These are phyloP conservation scores for Backusella tuberculispora DNA, from an alignment of 192 early-diverging fungal species.

Conservation along the genomic window DNA sequence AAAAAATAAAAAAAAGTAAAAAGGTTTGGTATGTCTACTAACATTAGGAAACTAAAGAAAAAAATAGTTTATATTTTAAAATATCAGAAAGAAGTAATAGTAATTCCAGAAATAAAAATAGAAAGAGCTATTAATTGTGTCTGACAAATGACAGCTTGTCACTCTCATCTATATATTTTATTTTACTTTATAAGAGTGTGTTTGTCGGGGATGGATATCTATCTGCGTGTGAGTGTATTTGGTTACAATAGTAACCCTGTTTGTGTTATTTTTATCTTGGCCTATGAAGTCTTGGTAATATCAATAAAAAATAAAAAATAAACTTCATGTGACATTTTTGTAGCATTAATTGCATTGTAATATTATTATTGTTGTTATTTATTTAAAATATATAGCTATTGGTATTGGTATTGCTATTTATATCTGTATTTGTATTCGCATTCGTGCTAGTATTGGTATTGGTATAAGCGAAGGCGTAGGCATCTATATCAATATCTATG, in stretches of 20 bases:
- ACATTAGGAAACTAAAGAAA: not conserved
- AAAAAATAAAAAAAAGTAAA: not conserved
- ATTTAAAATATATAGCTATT: no score
- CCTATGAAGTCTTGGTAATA: not conserved
- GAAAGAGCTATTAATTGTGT: not conserved
- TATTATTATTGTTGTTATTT: no score
- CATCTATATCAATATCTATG: no score
- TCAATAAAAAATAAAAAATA: no score
- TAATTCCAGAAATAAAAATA: not conserved
- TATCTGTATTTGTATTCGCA: no score
- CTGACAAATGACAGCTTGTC: conserved; percentile 17
- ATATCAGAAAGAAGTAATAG: not conserved
- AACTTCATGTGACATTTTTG: no score
- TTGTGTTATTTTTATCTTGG: conserved; percentile 2
- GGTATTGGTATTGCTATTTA: no score
- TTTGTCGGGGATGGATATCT: not conserved
- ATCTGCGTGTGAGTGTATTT: not conserved
- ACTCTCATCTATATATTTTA: conserved; percentile 1
- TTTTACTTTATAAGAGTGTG: not conserved
- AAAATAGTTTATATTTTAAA: not conserved
- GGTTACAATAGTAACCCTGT: not conserved
- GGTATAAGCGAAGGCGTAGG: no score
- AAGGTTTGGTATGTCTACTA: not conserved
- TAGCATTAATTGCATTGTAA: no score
- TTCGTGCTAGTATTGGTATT: no score